Evolutionary conservation across 2,329 filamentous ascomycete species (phyloP), one percentile per base, ranked within the genome.

Genomic region (Talaromyces islandicus): DNA sequence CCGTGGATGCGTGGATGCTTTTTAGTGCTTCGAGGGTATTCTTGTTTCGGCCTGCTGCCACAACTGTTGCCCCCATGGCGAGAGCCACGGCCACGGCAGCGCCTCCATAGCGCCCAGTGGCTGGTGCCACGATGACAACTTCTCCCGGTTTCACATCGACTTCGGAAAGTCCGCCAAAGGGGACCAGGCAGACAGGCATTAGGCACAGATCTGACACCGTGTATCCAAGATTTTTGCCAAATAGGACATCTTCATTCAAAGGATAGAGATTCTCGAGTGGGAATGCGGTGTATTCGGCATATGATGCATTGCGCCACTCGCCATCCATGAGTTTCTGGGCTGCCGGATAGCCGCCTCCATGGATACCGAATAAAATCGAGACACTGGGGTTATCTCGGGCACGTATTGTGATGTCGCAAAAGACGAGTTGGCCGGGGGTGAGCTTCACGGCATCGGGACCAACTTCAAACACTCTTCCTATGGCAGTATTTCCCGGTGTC

Each of bases 31-130:
- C 25, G 1, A 57, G 58, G 0, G 54, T 43, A n/a, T 19, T 25
- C 7, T 29, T 57, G 17, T 60, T 65, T 64, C 81, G 70, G 0
- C 80, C 80, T 60, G 82, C 71, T 0, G 81, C 81, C 24, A 84
- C 75, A 7, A 84, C 81, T 14, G 71, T 72, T 6, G 80, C 81
- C 0, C 81, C 82, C 66, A 83, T 74, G 0, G 80, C 77, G 1
- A 80, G 62, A 0, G 81, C 81, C 7, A 81, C 68, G 12, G 75
- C 64, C 1, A 82, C 81, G 0, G 73, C 80, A 1, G 77, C 78
- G 1, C 80, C 77, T 1, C 80, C 77, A 64, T 78, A 83, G 0
- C 65, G 65, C 0, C 82, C 81, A 0, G 80, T 83, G 0, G 81
- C 81, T 0, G 82, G 81, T 11, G 69, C 71, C 0, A 84, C 68